A percentile compares a stretch with the other conserved stretches of the same genome.
phyloP scores from a whole-genome alignment of 1,139 yeast genomes.

The Protomyces lactucae-debilis region DNA sequence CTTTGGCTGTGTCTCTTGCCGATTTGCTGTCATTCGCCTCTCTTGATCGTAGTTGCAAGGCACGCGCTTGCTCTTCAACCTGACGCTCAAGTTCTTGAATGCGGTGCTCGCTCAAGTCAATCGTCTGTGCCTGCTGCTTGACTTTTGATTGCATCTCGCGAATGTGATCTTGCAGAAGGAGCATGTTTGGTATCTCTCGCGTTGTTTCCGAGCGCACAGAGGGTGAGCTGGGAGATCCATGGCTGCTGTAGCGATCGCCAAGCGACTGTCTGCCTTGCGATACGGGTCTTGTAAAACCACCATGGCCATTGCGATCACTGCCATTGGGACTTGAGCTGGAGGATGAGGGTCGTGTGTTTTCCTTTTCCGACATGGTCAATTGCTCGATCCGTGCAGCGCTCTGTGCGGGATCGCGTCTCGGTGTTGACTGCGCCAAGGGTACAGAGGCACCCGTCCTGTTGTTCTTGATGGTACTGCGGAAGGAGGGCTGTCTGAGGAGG shows the following conservation, averaged over 20 bases:
- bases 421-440: slow-evolving; percentile 23
- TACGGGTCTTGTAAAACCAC: background rate
- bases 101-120: slow-evolving; percentile 6
- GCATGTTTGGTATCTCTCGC: background rate
- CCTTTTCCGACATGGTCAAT: background rate
- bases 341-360: background rate
- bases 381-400: background rate
- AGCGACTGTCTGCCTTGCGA: background rate
- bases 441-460: background rate
- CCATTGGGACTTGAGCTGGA: background rate
- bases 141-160: slow-evolving; percentile 9
- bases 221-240: background rate
- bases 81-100: slow-evolving; percentile 6
- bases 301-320: background rate
- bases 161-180: background rate
- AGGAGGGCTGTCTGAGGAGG: background rate
- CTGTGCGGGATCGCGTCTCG: background rate
- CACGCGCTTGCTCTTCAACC: background rate
- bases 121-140: slow-evolving; percentile 7
- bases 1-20: background rate
- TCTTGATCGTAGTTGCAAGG: background rate
- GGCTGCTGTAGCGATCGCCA: background rate
- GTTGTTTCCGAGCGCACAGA: background rate
- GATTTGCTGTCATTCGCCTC: background rate
- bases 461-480: background rate